phyloP scores from a whole-genome alignment of 2,329 filamentous ascomycete species.

The Penicillium sp. region DNA sequence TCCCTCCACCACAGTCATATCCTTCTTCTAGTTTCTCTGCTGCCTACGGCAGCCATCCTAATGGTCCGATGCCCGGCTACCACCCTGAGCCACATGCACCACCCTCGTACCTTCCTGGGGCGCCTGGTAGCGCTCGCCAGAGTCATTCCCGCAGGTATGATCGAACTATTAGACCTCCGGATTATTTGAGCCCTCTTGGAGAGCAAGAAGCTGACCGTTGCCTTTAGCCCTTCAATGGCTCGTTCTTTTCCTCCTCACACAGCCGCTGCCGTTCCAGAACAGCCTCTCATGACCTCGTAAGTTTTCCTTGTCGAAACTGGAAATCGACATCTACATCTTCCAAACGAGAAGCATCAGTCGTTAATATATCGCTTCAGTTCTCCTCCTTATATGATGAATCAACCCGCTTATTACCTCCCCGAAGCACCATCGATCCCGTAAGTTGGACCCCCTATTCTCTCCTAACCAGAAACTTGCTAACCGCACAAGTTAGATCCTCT shows the following conservation, averaged over 20 bases:
- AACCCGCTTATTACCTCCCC: slow-evolving; percentile 35
- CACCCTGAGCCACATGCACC: slow-evolving; percentile 13
- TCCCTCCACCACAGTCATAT: slow-evolving; percentile 26
- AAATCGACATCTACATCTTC: neutral
- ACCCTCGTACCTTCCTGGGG: slow-evolving; percentile 12
- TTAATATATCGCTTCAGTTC: slow-evolving; percentile 23
- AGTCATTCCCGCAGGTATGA: slow-evolving; percentile 17
- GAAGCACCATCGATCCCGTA: slow-evolving; percentile 32
- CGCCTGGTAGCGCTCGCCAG: slow-evolving; percentile 11
- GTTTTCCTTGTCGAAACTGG: slow-evolving; percentile 1
- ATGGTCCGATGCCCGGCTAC: slow-evolving; percentile 17
- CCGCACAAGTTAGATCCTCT: slow-evolving; percentile 15
- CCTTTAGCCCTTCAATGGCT: slow-evolving; percentile 13
- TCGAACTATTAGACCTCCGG: neutral
- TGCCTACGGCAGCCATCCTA: slow-evolving; percentile 26
- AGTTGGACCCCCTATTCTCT: slow-evolving; percentile 7
- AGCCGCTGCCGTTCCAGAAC: slow-evolving; percentile 11
- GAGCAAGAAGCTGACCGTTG: neutral
- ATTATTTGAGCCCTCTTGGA: neutral
- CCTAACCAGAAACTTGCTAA: slow-evolving; percentile 11
- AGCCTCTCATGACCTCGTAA: slow-evolving; percentile 20
- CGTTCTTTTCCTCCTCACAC: slow-evolving; percentile 18
- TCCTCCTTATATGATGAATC: slow-evolving; percentile 35
- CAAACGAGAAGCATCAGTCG: neutral
- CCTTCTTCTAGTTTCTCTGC: slow-evolving; percentile 24